phyloP scores from a whole-genome alignment of 169 alveolate genomes.

The Cystoisospora suis region DNA sequence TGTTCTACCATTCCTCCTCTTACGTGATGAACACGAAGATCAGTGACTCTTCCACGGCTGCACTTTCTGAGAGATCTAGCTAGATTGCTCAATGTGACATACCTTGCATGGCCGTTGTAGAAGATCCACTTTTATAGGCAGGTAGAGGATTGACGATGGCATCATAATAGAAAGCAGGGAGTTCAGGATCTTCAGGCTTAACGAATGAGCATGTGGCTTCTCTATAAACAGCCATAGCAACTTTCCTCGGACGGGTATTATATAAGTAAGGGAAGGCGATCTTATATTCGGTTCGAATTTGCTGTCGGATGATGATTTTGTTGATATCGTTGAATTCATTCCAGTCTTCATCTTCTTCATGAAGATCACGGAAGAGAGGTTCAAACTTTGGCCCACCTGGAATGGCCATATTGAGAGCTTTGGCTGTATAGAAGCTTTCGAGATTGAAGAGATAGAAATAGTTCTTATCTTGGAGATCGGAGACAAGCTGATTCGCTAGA shows the following conservation, averaged over 20 bases:
- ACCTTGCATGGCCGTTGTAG: conserved; percentile 37
- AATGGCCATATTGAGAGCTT: conserved; percentile 99
- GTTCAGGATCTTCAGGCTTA: conserved; percentile 93
- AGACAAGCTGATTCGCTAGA: conserved; percentile 95
- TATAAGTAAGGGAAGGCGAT: conserved; percentile 99
- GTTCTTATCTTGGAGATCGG: conserved; percentile 93
- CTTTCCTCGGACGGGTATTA: conserved; percentile 86
- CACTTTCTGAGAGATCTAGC: too few species aligned
- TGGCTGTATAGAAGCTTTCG: conserved; percentile 98
- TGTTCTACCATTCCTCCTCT: too few species aligned
- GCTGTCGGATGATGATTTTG: conserved; percentile 94
- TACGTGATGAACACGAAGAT: too few species aligned
- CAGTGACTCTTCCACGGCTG: too few species aligned
- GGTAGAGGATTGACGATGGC: conserved; percentile 97
- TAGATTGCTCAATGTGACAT: too few species aligned
- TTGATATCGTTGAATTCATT: conserved; percentile 99
- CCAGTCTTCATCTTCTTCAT: conserved; percentile 99
- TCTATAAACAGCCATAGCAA: conserved; percentile 88
- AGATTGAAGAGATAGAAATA: conserved; percentile 97
- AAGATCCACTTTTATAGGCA: conserved; percentile 88
- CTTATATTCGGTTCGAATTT: conserved; percentile 97
- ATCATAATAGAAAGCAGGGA: conserved; percentile 96
- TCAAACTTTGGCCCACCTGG: conserved; percentile 99
- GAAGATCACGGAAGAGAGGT: conserved; percentile 96
- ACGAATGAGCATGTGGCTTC: conserved; percentile 84